phyloP scores from a whole-genome alignment of 331 rosid genomes.

The Dryas integrifolia region DNA sequence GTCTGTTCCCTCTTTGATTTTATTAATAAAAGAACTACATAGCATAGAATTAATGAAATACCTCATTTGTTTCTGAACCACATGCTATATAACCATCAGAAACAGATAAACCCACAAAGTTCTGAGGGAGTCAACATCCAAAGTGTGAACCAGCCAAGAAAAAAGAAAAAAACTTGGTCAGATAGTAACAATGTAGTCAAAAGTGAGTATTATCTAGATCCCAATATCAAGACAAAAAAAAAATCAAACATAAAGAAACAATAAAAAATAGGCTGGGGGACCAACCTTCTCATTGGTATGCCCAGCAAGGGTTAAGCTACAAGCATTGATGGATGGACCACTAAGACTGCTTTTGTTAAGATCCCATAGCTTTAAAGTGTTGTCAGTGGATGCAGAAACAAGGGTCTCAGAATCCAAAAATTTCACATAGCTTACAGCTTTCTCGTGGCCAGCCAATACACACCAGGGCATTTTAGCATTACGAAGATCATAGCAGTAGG shows the following conservation, averaged over 20 bases:
- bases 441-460: slow-evolving; percentile 59
- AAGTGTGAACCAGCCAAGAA: slow-evolving; percentile 27
- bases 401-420: slow-evolving; percentile 83
- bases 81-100: slow-evolving; percentile 87
- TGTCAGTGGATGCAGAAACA: slow-evolving; percentile 91
- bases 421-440: slow-evolving; percentile 79
- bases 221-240: neutral
- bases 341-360: slow-evolving; percentile 59
- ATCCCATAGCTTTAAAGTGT: slow-evolving; percentile 90
- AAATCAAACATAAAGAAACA: slow-evolving; percentile 6
- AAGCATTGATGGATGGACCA: slow-evolving; percentile 63
- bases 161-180: slow-evolving; percentile 14
- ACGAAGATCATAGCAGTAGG: slow-evolving; percentile 82
- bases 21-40: neutral
- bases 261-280: neutral
- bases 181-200: slow-evolving; percentile 18
- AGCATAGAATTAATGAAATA: slow-evolving; percentile 28
- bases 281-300: slow-evolving; percentile 85
- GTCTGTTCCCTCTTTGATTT: neutral
- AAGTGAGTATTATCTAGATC: slow-evolving; percentile 18
- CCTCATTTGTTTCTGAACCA: slow-evolving; percentile 99
- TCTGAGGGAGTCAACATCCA: slow-evolving; percentile 52
- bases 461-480: slow-evolving; percentile 75
- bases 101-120: slow-evolving; percentile 86
- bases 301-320: slow-evolving; percentile 64